phyloP scores from a whole-genome alignment of 768 basidiomycete species.

The Termitomyces sp. region DNA sequence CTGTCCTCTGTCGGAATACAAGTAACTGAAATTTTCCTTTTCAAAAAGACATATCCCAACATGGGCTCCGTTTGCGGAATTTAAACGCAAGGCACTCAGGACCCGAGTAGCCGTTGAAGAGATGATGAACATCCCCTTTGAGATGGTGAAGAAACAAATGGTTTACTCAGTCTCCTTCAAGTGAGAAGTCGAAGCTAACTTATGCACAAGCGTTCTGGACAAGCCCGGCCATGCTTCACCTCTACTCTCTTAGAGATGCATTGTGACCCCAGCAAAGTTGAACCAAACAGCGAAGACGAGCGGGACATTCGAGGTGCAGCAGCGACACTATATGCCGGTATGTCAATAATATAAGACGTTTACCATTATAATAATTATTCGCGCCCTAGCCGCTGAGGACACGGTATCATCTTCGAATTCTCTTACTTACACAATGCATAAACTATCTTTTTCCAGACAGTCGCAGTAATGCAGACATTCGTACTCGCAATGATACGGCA shows the following conservation, averaged over 20 bases:
- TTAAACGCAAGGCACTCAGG: slow-evolving; percentile 38
- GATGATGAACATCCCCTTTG: slow-evolving; percentile 47
- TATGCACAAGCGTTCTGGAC: slow-evolving; percentile 31
- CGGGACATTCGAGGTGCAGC: slow-evolving; percentile 53
- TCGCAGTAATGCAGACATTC: slow-evolving; percentile 42
- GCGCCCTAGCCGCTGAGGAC: slow-evolving; percentile 30
- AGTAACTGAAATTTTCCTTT: background rate
- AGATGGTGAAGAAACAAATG: slow-evolving; percentile 43
- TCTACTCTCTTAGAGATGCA: slow-evolving; percentile 37
- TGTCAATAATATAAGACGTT: slow-evolving; percentile 6
- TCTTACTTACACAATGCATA: background rate
- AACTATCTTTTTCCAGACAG: slow-evolving; percentile 31
- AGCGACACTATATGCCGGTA: slow-evolving; percentile 46
- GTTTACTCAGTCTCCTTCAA: slow-evolving; percentile 18
- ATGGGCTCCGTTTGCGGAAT: slow-evolving; percentile 42
- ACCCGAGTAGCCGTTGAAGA: slow-evolving; percentile 37
- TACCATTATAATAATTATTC: background rate
- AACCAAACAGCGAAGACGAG: slow-evolving; percentile 35
- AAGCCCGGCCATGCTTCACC: slow-evolving; percentile 37
- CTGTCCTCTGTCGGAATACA: background rate
- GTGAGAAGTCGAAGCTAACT: slow-evolving; percentile 2
- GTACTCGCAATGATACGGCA: slow-evolving; percentile 48
- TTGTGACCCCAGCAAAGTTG: slow-evolving; percentile 25
- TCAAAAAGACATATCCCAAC: slow-evolving; percentile 37
- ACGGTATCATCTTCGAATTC: slow-evolving; percentile 20